Evolutionary conservation across 2,329 filamentous ascomycete species (phyloP).

Genomic region (Penicillium sp.): DNA sequence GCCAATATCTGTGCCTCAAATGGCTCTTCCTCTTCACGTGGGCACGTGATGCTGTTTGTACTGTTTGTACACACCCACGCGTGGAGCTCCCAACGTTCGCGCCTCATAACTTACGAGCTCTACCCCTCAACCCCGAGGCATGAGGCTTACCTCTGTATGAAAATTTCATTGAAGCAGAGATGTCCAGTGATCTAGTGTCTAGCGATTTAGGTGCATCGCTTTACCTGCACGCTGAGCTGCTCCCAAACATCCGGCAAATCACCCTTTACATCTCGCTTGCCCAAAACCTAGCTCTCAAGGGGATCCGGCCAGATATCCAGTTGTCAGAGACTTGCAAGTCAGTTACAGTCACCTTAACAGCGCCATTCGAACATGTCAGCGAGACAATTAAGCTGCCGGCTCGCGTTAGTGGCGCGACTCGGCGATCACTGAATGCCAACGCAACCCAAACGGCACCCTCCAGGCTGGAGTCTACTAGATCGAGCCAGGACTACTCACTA

Average conservation of each 20-base stretch:
- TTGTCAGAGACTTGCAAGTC: conserved; percentile 37
- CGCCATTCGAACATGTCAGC: conserved; percentile 19
- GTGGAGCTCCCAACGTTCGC: not conserved
- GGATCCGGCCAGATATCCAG: conserved; percentile 22
- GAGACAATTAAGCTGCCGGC: conserved; percentile 51
- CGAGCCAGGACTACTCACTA: conserved; percentile 48
- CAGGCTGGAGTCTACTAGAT: conserved; percentile 24
- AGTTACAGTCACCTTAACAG: conserved; percentile 37
- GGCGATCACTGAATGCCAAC: conserved; percentile 18
- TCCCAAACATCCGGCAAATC: conserved; percentile 60
- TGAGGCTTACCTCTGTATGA: not conserved
- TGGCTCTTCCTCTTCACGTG: no score
- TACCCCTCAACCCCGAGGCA: not conserved
- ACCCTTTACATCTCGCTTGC: conserved; percentile 55
- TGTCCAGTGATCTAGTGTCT: not conserved
- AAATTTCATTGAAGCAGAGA: not conserved
- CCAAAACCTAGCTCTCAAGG: conserved; percentile 4
- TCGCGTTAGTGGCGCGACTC: conserved; percentile 30
- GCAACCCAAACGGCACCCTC: not conserved
- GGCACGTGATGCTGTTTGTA: not conserved
- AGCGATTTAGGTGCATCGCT: conserved; percentile 20
- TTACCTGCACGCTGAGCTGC: conserved; percentile 58
- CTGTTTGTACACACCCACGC: not conserved
- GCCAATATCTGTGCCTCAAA: no score
- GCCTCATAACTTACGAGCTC: not conserved